Evolutionary conservation across 768 basidiomycete species (phyloP), one percentile per base, ranked within the genome.

Genomic region (Russula olivacea): DNA sequence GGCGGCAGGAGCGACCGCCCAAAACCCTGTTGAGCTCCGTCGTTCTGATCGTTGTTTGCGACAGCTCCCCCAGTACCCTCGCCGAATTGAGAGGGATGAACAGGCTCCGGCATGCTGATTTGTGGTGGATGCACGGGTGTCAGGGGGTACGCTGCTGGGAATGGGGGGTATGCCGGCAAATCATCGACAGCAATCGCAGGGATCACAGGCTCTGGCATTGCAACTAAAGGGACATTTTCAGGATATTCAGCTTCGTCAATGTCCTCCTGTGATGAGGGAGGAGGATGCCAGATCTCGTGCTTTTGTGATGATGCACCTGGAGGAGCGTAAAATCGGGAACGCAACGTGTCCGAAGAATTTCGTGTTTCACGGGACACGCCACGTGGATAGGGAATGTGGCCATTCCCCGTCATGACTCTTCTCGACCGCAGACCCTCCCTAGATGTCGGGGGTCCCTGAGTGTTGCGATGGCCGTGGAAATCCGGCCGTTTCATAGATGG

Each of bases 131-230:
- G 75, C n/a, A 83, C 67, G 12, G 87, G 88, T 15, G 86, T 89
- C 0, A 86, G 78, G 10, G 88, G 88, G 69, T 91, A 91, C 38
- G 89, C 89, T 5, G 89, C 83, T 34, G 89, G 89, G 57, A 89
- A 86, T 19, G 85, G 77, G 14, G 88, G 88, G 67, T 89, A 91
- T 70, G 81, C 76, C 61, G 86, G 75, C 87, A 87, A 90, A 66
- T 90, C 87, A 45, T 87, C 47, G 34, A 63, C 60, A 30, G 38
- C 36, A 32, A 60, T 45, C 9, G 63, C 48, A 43, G 59, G 43
- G 12, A 62, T 21, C 34, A 30, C 21, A n/a, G 66, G 43, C 49
- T 61, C 41, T 38, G 61, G 45, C 63, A 69, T 61, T 41, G 41
- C 43, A 43, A 63, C 50, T 9, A 60, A 38, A 9, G 52, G 51